Percentiles rank a stretch among this genome's conserved stretches.
Conservation (phyloP, 2,329 filamentous ascomycete genomes). For the Catunica adiposa region DNA sequence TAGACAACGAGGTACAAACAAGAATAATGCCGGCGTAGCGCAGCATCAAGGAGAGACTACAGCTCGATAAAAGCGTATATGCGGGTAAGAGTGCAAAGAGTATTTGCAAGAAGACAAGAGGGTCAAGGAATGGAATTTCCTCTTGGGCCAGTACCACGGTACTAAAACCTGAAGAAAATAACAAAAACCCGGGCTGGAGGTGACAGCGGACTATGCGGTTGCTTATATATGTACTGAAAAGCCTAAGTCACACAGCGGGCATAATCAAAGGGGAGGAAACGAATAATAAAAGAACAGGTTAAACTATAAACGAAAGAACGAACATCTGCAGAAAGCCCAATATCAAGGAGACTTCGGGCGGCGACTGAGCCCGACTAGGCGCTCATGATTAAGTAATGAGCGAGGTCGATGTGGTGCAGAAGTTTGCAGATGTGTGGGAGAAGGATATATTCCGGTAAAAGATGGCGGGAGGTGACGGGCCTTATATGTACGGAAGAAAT, state of each 20-base stretch:
- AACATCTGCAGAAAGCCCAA: constrained; percentile 6
- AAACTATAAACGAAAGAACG: constrained; percentile 14
- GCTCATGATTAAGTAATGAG: not conserved
- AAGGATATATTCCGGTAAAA: not conserved
- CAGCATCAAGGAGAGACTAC: not conserved
- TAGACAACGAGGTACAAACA: not conserved
- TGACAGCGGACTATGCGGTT: not conserved
- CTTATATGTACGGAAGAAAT: constrained; percentile 14
- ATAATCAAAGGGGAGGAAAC: not conserved
- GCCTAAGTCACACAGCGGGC: not conserved
- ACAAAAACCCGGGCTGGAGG: not conserved
- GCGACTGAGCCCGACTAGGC: constrained; percentile 4
- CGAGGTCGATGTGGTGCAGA: constrained; percentile 1
- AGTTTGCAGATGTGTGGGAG: constrained; percentile 10
- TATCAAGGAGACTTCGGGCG: constrained; percentile 3
- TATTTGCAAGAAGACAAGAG: not conserved
- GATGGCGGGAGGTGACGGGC: not conserved
- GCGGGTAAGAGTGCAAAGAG: not conserved
- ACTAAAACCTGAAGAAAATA: not conserved
- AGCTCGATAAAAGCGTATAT: not conserved
- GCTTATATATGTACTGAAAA: constrained; percentile 5
- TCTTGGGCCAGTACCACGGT: not conserved
- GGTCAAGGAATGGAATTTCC: not conserved
- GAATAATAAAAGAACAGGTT: not conserved
- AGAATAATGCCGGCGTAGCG: not conserved